These are phyloP conservation scores for Papilionanthe hybrid DNA, from an alignment of 116 monocot genomes.

Conservation along the genomic window DNA sequence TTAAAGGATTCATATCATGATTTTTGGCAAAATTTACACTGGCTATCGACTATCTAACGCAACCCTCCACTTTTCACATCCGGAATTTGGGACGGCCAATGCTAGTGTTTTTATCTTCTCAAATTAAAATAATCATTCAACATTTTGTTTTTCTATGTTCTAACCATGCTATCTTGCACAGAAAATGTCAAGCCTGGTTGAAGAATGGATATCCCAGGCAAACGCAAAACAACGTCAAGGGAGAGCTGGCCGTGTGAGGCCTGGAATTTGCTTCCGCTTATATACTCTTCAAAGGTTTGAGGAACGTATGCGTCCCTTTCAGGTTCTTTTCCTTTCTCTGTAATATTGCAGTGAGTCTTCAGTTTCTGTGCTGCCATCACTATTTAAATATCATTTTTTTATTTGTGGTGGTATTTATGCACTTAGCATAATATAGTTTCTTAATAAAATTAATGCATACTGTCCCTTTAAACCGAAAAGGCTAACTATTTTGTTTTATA, in stretches of 20 bases:
- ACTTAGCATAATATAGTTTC: neutral
- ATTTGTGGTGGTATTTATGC: neutral
- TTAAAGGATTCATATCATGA: too few species aligned
- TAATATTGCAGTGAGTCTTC: neutral
- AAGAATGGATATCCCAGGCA: slow-evolving; percentile 95
- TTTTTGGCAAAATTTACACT: too few species aligned
- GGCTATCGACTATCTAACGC: too few species aligned
- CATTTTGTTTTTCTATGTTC: neutral
- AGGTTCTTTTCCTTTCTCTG: slow-evolving; percentile 34
- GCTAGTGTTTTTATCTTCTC: too few species aligned
- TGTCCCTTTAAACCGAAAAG: neutral
- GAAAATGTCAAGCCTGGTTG: slow-evolving; percentile 99
- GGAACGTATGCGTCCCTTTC: slow-evolving; percentile 83
- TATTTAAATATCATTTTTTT: neutral
- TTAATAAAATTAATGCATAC: neutral
- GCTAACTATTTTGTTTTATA: neutral
- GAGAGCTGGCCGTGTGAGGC: slow-evolving; percentile 95
- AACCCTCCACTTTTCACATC: too few species aligned
- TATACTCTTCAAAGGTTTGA: slow-evolving; percentile 89
- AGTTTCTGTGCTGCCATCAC: neutral
- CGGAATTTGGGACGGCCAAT: too few species aligned
- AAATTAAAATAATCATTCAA: neutral
- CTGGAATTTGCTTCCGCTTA: slow-evolving; percentile 86
- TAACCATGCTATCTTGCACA: slow-evolving; percentile 21
- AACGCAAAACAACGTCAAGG: slow-evolving; percentile 94